Evolutionary conservation across 1,139 yeast species (phyloP), one percentile per base, ranked within the genome.

Genomic region (Yamadazyma sp.): DNA sequence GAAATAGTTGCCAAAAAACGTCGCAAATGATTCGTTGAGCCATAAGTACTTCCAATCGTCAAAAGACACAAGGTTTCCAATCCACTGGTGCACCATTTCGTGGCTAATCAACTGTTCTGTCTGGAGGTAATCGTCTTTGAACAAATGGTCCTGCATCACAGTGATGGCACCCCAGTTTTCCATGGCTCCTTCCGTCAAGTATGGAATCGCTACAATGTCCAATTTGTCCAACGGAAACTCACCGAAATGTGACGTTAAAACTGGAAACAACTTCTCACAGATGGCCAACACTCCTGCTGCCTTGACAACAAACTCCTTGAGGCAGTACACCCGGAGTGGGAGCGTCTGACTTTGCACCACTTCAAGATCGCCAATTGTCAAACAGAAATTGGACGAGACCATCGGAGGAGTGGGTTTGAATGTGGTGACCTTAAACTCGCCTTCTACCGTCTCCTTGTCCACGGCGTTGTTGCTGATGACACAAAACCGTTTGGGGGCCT

Each of bases 11-110:
- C 85, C 84, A 37, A 78, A 67, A 73, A 80, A 80, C 0, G 90
- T 82, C 0, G 92, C 90, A 61, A 84, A 80, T 2, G 86, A 64
- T 60, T 85, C 94, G 49, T 83, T 82, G 43, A 85, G 64, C 90
- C 92, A 83, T 30, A 84, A 62, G 50, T 74, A 68, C 37, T 70
- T 72, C 84, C 88, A 84, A 23, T 76, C 74, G 39, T 80, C 84
- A 50, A 83, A 82, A 0, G 86, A 67, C 1, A 83, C 71, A 48
- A 69, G 64, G 48, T 84, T 80, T 3, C 92, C 92, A 34, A 85
- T 61, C 87, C 88, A 85, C 60, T 84, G 90, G 54, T 85, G 94
- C 16, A 82, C 79, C 45, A 84, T 54, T 54, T 84, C 89, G 54
- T 85, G 94, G 1, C 78, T 79, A 6, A 85, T 54, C 37, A 84